Percentiles rank a stretch among this genome's conserved stretches.
Evolutionary conservation across 1,139 yeast species (phyloP).

Genomic region (Candida smagusa): DNA sequence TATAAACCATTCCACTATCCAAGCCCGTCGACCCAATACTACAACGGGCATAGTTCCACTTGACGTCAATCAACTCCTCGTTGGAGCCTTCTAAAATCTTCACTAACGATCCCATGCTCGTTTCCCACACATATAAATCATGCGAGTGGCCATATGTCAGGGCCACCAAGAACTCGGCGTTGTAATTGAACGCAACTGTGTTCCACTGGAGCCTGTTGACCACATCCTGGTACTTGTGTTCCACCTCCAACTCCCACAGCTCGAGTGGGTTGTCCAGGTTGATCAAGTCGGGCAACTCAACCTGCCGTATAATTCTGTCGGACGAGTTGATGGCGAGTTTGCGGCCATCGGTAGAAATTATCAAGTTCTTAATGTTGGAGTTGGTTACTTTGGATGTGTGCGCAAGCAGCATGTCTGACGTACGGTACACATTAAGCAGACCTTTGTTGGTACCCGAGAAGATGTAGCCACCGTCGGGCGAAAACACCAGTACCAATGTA

Average conservation of each 20-base stretch:
- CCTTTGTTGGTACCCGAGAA: constrained; percentile 83
- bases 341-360: constrained; percentile 63
- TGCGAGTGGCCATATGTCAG: constrained; percentile 87
- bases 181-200: constrained; percentile 68
- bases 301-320: constrained; percentile 78
- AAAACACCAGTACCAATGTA: constrained; percentile 34
- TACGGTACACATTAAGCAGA: constrained; percentile 53
- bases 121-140: constrained; percentile 92
- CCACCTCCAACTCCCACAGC: constrained; percentile 61
- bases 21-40: constrained; percentile 83
- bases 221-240: constrained; percentile 86
- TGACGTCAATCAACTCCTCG: constrained; percentile 79
- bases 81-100: constrained; percentile 92
- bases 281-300: constrained; percentile 49
- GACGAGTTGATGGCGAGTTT: constrained; percentile 76
- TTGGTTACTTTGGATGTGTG: constrained; percentile 56
- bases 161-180: constrained; percentile 84
- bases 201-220: constrained; percentile 91
- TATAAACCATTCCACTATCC: constrained; percentile 77
- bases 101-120: constrained; percentile 79
- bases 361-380: constrained; percentile 70
- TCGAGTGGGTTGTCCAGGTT: constrained; percentile 13
- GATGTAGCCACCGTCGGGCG: constrained; percentile 49
- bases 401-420: constrained; percentile 29
- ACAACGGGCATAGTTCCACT: constrained; percentile 79